A percentile compares a stretch with the other conserved stretches of the same genome.
These are phyloP conservation scores for Gnomoniopsis smithogilvyi DNA, from an alignment of 2,329 filamentous ascomycete genomes.

Conservation along the genomic window DNA sequence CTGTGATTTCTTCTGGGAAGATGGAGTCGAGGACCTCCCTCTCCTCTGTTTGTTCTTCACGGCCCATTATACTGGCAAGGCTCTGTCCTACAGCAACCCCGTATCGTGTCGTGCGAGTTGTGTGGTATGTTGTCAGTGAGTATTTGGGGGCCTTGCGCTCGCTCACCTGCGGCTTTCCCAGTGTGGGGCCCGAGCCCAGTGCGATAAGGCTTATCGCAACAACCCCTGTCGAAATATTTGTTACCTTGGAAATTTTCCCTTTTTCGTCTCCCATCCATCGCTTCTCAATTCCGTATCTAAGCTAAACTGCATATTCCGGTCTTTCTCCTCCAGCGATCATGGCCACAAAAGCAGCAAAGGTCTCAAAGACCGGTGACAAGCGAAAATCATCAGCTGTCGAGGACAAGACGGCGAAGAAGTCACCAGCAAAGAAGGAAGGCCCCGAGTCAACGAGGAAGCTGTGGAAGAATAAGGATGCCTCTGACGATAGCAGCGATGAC, in stretches of 20 bases:
- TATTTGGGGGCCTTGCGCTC: background rate
- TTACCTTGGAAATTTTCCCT: slow-evolving; percentile 12
- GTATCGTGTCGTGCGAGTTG: background rate
- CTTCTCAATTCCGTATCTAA: background rate
- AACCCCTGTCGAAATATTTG: slow-evolving; percentile 9
- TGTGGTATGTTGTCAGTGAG: background rate
- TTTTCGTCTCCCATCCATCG: background rate
- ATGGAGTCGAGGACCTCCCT: slow-evolving; percentile 97
- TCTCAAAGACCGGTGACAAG: slow-evolving; percentile 46
- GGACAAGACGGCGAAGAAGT: slow-evolving; percentile 41
- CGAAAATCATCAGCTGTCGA: slow-evolving; percentile 48
- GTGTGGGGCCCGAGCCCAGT: background rate
- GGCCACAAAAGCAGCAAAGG: slow-evolving; percentile 42
- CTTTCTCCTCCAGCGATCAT: slow-evolving; percentile 28
- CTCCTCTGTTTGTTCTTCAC: slow-evolving; percentile 92
- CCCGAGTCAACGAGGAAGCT: slow-evolving; percentile 30
- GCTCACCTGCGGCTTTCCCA: too few relatives aligned
- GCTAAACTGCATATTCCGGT: background rate
- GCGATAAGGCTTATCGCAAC: slow-evolving; percentile 12
- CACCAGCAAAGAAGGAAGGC: slow-evolving; percentile 48
- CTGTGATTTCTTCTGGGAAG: slow-evolving; percentile 95
- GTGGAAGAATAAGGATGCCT: slow-evolving; percentile 30
- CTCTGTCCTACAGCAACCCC: background rate
- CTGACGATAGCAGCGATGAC: slow-evolving; percentile 35
- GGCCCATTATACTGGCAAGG: slow-evolving; percentile 48